Conservation (phyloP, 495 filamentous ascomycete species). For the Clavariopsis aquatica region DNA sequence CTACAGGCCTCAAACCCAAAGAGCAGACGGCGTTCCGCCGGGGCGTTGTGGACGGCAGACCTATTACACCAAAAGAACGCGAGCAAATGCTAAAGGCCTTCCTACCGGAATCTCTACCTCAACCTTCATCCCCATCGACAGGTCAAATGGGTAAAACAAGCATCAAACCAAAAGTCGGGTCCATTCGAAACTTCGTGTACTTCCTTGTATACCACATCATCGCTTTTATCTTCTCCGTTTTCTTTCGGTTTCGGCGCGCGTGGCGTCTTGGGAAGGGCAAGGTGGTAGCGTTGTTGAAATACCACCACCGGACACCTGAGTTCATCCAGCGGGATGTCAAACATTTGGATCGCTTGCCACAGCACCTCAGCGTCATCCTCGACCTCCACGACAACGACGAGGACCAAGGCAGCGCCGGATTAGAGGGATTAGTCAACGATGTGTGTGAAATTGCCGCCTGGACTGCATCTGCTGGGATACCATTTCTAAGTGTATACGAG, state of each 20-base stretch:
- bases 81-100: conserved; percentile 74
- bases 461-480: conserved; percentile 85
- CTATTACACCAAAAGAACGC: conserved; percentile 65
- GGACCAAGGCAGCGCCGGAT: conserved; percentile 61
- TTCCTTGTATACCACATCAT: conserved; percentile 68
- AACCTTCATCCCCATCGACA: conserved; percentile 36
- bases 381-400: conserved; percentile 71
- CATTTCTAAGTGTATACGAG: conserved; percentile 85
- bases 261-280: conserved; percentile 76
- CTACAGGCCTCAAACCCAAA: conserved; percentile 56
- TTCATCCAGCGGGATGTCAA: conserved; percentile 85
- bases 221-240: conserved; percentile 81
- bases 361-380: conserved; percentile 86
- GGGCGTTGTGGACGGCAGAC: conserved; percentile 61
- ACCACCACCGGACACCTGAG: conserved; percentile 93
- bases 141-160: conserved; percentile 29
- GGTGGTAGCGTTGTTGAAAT: conserved; percentile 74
- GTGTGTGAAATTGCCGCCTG: conserved; percentile 86
- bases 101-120: conserved; percentile 55
- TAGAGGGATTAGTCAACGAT: conserved; percentile 85
- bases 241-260: conserved; percentile 74
- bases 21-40: conserved; percentile 63
- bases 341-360: conserved; percentile 68
- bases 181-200: conserved; percentile 67
- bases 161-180: conserved; percentile 62